Evolutionary conservation across 2,329 filamentous ascomycete genomes (phyloP).

Genomic region (Pezicula radicicola): DNA sequence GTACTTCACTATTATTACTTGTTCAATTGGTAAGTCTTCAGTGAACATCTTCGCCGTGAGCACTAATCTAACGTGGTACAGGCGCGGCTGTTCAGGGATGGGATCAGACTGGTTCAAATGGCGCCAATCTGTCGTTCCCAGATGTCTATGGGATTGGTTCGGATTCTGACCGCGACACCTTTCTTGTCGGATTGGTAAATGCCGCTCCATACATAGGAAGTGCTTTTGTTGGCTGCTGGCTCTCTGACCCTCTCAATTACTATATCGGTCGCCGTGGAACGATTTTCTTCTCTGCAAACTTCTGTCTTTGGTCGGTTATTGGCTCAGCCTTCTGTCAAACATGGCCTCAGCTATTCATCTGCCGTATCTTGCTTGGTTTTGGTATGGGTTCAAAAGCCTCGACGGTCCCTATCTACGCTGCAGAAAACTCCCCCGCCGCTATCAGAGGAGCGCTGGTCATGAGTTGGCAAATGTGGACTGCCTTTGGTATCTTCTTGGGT

Average conservation of each 20-base stretch:
- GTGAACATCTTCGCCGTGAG: too few species aligned
- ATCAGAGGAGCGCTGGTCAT: conserved; percentile 63
- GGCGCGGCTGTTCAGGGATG: conserved; percentile 59
- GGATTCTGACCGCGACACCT: conserved; percentile 23
- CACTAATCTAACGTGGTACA: conserved; percentile 25
- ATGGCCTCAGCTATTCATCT: conserved; percentile 53
- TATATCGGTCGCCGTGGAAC: conserved; percentile 57
- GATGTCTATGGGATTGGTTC: conserved; percentile 30
- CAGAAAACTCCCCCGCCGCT: conserved; percentile 47
- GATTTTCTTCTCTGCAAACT: conserved; percentile 61
- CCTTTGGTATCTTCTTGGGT: conserved; percentile 54
- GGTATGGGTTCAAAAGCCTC: conserved; percentile 56
- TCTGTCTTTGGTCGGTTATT: conserved; percentile 59
- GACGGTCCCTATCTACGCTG: conserved; percentile 46
- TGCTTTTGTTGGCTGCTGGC: conserved; percentile 41
- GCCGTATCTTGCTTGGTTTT: conserved; percentile 51
- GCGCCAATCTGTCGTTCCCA: conserved; percentile 35
- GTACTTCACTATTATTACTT: conserved; percentile 64
- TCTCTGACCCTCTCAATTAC: conserved; percentile 60
- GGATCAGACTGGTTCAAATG: conserved; percentile 35
- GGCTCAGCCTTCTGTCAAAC: conserved; percentile 55
- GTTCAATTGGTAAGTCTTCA: conserved; percentile 47
- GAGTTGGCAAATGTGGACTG: conserved; percentile 74
- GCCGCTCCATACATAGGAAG: conserved; percentile 49
- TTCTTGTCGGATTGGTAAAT: conserved; percentile 59